phyloP scores from a whole-genome alignment of 1,139 yeast genomes.

The Magnusiomyces ingens region DNA sequence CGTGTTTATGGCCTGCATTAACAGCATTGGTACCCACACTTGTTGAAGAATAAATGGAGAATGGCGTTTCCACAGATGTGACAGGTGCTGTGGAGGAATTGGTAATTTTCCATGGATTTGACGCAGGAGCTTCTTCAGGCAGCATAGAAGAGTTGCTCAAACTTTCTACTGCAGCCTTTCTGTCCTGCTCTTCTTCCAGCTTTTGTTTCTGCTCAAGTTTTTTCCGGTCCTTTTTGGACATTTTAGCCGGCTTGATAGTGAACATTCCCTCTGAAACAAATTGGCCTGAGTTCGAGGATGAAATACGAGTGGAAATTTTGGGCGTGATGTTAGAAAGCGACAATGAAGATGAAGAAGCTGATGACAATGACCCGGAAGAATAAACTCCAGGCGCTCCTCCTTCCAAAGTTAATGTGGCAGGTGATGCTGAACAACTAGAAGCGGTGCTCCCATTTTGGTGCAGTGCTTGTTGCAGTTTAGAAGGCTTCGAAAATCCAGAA shows the following conservation, averaged over 20 bases:
- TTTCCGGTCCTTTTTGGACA: constrained; percentile 51
- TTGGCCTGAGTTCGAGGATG: not conserved
- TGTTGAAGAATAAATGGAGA: not conserved
- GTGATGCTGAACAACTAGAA: not conserved
- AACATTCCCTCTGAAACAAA: not conserved
- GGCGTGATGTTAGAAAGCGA: not conserved
- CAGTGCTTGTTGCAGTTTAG: constrained; percentile 5
- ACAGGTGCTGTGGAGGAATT: not conserved
- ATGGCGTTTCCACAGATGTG: not conserved
- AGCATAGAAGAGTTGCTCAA: constrained; percentile 1
- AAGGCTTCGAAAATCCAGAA: not conserved
- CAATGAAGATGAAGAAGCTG: not conserved
- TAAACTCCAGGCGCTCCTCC: not conserved
- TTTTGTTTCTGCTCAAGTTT: constrained; percentile 26
- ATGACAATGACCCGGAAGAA: not conserved
- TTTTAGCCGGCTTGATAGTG: constrained; percentile 19
- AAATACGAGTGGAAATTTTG: not conserved
- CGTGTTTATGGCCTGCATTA: too few relatives aligned
- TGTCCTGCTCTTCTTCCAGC: not conserved
- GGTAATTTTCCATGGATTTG: constrained; percentile 16
- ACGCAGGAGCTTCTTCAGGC: constrained; percentile 1
- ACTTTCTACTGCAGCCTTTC: not conserved
- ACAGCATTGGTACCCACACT: too few relatives aligned
- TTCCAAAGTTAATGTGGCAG: not conserved
- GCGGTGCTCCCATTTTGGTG: constrained; percentile 6